Evolutionary conservation across 2,329 filamentous ascomycete genomes (phyloP).

Genomic region (Cercospora nicotianae): DNA sequence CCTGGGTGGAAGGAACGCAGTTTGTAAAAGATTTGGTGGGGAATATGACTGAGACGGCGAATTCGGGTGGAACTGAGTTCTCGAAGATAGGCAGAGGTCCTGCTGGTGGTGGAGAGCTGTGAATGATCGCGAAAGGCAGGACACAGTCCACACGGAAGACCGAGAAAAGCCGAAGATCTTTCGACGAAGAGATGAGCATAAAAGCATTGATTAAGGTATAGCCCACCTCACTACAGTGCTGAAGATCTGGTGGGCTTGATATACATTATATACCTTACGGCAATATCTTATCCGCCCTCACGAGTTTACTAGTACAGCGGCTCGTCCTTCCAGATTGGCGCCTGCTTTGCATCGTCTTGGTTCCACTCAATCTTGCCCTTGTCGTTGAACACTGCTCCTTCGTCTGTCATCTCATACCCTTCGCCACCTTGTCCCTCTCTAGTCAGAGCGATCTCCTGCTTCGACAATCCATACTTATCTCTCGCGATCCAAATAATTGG

Average conservation of each 20-base stretch:
- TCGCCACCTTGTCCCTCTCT: conserved; percentile 38
- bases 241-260: neutral
- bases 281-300: neutral
- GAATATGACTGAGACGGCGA: conserved; percentile 14
- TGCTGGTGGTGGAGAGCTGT: too few relatives aligned
- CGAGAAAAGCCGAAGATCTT: too few relatives aligned
- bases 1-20: conserved; percentile 19
- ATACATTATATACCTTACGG: neutral
- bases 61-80: neutral
- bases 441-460: conserved; percentile 39
- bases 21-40: conserved; percentile 10
- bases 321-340: conserved; percentile 45
- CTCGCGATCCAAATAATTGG: conserved; percentile 48
- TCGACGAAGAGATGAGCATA: neutral
- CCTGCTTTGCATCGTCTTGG: conserved; percentile 40
- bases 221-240: neutral
- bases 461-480: conserved; percentile 47
- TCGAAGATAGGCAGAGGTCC: too few relatives aligned
- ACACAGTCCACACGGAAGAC: too few relatives aligned
- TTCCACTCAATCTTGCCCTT: conserved; percentile 49
- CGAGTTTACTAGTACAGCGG: conserved; percentile 13
- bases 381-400: conserved; percentile 48
- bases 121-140: too few relatives aligned
- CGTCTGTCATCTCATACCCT: conserved; percentile 42
- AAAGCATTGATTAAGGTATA: neutral